A percentile compares a stretch with the other conserved stretches of the same genome.
phyloP scores from a whole-genome alignment of 2,329 filamentous ascomycete genomes.

The Penicillium sp. region DNA sequence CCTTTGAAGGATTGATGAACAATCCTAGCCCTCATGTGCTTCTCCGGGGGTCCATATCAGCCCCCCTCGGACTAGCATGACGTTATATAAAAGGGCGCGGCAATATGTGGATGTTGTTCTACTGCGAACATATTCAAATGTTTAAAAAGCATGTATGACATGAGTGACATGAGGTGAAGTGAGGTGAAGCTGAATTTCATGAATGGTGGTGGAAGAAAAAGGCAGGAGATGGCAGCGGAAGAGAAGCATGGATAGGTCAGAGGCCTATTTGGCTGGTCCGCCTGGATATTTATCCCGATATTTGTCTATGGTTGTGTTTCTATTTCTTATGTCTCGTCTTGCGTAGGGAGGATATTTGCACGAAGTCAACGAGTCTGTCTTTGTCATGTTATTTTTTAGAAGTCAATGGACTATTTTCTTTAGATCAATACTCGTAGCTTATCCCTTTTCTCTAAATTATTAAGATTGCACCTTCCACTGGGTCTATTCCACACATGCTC shows the following conservation, averaged over 20 bases:
- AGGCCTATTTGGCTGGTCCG: slow-evolving; percentile 8
- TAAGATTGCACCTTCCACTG: neutral
- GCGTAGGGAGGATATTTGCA: neutral
- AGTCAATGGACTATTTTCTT: slow-evolving; percentile 8
- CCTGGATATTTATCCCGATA: neutral
- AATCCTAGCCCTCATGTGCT: neutral
- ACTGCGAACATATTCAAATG: slow-evolving; percentile 2
- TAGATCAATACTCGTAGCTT: too few relatives aligned
- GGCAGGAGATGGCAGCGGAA: neutral
- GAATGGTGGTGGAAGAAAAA: slow-evolving; percentile 1
- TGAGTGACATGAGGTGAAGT: slow-evolving; percentile 7
- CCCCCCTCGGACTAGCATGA: neutral
- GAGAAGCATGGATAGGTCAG: slow-evolving; percentile 5
- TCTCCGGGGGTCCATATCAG: neutral
- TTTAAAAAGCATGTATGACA: slow-evolving; percentile 7
- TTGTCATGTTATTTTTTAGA: slow-evolving; percentile 8
- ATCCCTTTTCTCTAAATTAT: neutral
- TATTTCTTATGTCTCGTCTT: neutral
- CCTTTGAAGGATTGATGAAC: slow-evolving; percentile 16
- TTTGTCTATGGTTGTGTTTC: slow-evolving; percentile 5
- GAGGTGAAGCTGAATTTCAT: neutral
- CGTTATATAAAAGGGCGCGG: neutral
- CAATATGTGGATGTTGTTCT: slow-evolving; percentile 5
- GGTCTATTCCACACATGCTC: neutral
- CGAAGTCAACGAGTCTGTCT: slow-evolving; percentile 14